Evolutionary conservation across 441 rosid genomes (phyloP).

Genomic region (Gossypium gossypioides): DNA sequence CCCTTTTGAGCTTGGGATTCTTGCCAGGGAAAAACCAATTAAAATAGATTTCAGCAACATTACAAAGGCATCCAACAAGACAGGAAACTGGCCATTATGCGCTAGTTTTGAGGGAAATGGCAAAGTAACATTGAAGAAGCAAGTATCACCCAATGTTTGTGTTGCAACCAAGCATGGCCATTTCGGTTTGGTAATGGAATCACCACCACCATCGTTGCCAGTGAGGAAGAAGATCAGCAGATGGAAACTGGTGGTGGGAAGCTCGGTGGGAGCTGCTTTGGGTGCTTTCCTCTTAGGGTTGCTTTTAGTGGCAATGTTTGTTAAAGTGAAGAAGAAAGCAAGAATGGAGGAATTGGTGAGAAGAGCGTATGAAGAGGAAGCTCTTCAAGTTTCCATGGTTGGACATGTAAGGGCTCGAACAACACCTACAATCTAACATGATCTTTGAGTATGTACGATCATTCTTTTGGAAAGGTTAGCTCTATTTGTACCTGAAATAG

Average conservation of each 20-base stretch:
- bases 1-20: neutral
- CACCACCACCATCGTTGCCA: neutral
- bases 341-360: neutral
- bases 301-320: neutral
- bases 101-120: neutral
- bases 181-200: neutral
- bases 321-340: neutral
- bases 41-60: neutral
- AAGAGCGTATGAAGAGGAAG: neutral
- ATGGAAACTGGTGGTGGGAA: neutral
- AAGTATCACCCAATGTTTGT: neutral
- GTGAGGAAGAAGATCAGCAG: neutral
- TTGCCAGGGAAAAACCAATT: neutral
- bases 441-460: constrained; percentile 14
- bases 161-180: neutral
- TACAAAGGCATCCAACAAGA: neutral
- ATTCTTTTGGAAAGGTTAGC: constrained; percentile 30
- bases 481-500: constrained; percentile 1
- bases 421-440: constrained; percentile 48
- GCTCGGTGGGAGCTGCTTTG: neutral
- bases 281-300: neutral
- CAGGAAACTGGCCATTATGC: neutral
- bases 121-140: neutral
- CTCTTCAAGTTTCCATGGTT: neutral
- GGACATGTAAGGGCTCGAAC: constrained; percentile 26